Percentiles rank a stretch among this genome's conserved stretches.
These are phyloP conservation scores for Prototheca wickerhamii DNA, from an alignment of 163 green algal genomes.

Conservation along the genomic window DNA sequence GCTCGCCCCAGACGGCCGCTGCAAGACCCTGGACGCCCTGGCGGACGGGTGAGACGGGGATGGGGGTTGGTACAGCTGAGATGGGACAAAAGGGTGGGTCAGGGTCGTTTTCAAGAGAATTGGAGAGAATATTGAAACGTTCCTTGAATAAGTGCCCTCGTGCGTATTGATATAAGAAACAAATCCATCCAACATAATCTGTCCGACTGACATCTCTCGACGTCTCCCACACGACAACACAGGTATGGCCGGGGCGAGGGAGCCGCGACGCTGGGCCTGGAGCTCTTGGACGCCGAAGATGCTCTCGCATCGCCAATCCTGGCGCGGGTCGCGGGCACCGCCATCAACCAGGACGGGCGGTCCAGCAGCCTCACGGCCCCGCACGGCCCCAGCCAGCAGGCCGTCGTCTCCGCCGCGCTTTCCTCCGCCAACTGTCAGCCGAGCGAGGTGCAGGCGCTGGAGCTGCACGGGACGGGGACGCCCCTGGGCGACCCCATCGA, in stretches of 20 bases:
- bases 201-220: too few species aligned
- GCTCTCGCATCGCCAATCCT: background rate
- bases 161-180: too few species aligned
- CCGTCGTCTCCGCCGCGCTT: conserved; percentile 11
- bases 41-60: conserved; percentile 75
- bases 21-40: conserved; percentile 76
- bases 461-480: conserved; percentile 52
- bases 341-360: conserved; percentile 44
- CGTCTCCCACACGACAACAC: background rate
- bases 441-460: conserved; percentile 8
- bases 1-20: conserved; percentile 71
- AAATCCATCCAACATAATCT: too few species aligned
- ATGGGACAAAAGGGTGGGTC: too few species aligned
- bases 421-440: background rate
- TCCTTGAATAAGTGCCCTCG: too few species aligned
- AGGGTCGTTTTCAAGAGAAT: too few species aligned
- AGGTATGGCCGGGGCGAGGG: conserved; percentile 55
- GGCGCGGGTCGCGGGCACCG: conserved; percentile 10
- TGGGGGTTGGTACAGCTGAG: too few species aligned
- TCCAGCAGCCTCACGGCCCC: conserved; percentile 39
- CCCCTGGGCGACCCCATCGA: conserved; percentile 76
- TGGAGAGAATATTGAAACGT: background rate
- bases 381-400: conserved; percentile 31
- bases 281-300: background rate
- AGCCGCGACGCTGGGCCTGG: conserved; percentile 14